Evolutionary conservation across 371 early-diverging fungal genomes (phyloP), one percentile per base, ranked within the genome.

Genomic region (Chytridium lagenaria): DNA sequence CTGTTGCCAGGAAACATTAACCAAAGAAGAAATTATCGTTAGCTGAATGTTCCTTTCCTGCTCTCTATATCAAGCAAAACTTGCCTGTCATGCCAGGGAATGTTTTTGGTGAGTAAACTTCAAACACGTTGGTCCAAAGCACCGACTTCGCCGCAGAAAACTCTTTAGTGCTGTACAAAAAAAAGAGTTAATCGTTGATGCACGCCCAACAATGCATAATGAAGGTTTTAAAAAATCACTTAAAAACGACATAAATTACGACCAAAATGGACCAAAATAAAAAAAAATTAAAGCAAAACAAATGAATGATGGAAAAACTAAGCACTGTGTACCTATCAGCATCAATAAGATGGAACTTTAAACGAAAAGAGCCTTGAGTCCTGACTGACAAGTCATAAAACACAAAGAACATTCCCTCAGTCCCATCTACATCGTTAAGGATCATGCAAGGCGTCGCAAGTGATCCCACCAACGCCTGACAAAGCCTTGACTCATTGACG

Each of bases 311-410:
- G 5, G 23, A 30, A 34, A 30, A 10, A 26, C 63, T 34, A 61
- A 28, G 59, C 55, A 36, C n/a, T n/a, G 52, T 66, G 23, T 50
- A 79, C 79, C 66, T 44, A 50, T 68, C 66, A 26, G 71, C 44
- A 23, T 70, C 65, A 33, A 76, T 69, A 0, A 92, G 81, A 1
- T 88, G 84, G 72, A 91, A 91, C 66, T 83, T 82, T 2, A 92
- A 80, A 2, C 87, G 83, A 80, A 87, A 92, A 0, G 76, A 69
- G 2, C 93, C 93, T 73, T 89, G 88, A 15, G 86, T 87, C 44
- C 93, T 81, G 30, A 92, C 84, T 55, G 89, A 89, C 10, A 92
- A 71, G 50, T 92, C 93, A 69, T 87, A 90, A 75, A 92, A 92
- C 50, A 91, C 80, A 74, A 91, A 92, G 57, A 87, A 94, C 52